Evolutionary conservation across 768 basidiomycete species (phyloP).

Genomic region (Suillus alpinus): DNA sequence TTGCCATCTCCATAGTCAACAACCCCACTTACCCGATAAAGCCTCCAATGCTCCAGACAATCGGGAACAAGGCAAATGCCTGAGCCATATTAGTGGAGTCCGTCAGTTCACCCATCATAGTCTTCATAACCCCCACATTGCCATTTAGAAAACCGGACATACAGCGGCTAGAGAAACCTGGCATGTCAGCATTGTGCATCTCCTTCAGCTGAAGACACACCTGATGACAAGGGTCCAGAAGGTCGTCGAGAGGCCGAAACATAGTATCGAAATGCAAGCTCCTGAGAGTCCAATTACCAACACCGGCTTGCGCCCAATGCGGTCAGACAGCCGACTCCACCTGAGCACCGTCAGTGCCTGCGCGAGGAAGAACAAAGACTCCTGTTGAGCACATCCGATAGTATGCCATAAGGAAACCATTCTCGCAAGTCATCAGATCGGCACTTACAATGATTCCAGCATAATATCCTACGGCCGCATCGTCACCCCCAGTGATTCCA

Average conservation of each 20-base stretch:
- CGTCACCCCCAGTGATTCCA: conserved; percentile 66
- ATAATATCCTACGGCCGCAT: conserved; percentile 65
- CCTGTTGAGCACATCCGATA: conserved; percentile 30
- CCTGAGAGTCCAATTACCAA: conserved; percentile 54
- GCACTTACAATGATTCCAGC: conserved; percentile 54
- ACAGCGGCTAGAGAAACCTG: conserved; percentile 25
- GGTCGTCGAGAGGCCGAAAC: conserved; percentile 61
- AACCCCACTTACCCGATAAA: conserved; percentile 32
- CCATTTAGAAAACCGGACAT: conserved; percentile 37
- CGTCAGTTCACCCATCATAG: conserved; percentile 65
- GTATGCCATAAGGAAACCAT: background rate
- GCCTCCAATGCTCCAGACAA: conserved; percentile 25
- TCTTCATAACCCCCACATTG: conserved; percentile 61
- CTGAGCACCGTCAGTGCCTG: conserved; percentile 58
- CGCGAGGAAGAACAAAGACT: conserved; percentile 59
- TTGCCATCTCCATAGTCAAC: background rate
- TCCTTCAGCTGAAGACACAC: conserved; percentile 25
- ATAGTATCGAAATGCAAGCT: conserved; percentile 48
- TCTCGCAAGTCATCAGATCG: background rate
- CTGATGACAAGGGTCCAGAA: conserved; percentile 54
- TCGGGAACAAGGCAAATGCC: conserved; percentile 30
- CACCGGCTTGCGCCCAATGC: conserved; percentile 58
- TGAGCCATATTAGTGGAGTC: conserved; percentile 31
- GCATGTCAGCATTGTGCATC: background rate
- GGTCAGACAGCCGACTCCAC: conserved; percentile 64